Percentiles rank a stretch among this genome's conserved stretches.
These are phyloP conservation scores for Thinopyrum obtusiflorum DNA, from an alignment of 202 grass and related monocot species.

Conservation along the genomic window DNA sequence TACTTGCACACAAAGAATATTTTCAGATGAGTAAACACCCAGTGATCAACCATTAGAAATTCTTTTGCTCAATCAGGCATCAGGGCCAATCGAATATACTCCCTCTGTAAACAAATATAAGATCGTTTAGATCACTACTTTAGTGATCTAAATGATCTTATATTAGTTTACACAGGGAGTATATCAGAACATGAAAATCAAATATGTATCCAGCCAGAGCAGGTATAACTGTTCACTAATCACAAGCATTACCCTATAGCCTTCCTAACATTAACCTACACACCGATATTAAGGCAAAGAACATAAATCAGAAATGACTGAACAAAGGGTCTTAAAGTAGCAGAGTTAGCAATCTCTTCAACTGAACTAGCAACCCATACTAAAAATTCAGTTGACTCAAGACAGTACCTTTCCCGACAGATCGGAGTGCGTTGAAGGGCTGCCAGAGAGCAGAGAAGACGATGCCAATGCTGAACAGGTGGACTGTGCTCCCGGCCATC, in stretches of 20 bases:
- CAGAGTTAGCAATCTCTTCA: not conserved
- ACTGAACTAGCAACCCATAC: not conserved
- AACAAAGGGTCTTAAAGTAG: not conserved
- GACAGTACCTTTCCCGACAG: constrained; percentile 80
- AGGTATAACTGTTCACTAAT: not conserved
- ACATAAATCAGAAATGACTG: not conserved
- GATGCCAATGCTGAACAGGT: constrained; percentile 98
- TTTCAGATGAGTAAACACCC: not conserved
- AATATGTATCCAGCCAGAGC: not conserved
- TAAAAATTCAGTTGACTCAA: not conserved
- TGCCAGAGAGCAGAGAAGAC: constrained; percentile 94
- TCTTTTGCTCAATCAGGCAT: not conserved
- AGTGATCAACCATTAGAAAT: not conserved
- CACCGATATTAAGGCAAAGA: not conserved
- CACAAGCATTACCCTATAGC: not conserved
- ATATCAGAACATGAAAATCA: constrained; percentile 2
- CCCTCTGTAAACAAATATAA: too few species aligned
- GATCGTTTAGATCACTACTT: too few species aligned
- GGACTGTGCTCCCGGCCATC: constrained; percentile 97
- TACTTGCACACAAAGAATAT: not conserved
- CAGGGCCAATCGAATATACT: not conserved
- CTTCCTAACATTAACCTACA: not conserved
- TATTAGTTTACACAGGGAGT: too few species aligned
- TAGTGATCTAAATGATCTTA: too few species aligned
- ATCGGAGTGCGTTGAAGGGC: constrained; percentile 70